Percentiles rank a stretch among this genome's conserved stretches.
phyloP scores from a whole-genome alignment of 768 basidiomycete species.

The Dentipellis fragilis region DNA sequence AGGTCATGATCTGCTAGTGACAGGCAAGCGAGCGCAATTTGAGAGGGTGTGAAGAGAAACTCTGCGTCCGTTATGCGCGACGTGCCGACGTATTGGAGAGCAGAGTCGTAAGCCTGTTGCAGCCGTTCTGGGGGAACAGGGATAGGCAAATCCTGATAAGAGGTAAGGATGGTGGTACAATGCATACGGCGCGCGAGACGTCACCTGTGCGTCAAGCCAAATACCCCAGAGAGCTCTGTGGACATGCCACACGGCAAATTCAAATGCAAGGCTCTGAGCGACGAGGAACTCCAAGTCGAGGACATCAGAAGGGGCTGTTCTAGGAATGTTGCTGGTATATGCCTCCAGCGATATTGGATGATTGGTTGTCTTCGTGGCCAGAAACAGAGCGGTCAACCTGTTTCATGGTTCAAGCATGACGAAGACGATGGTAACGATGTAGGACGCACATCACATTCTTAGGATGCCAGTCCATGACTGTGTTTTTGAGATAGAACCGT shows the following conservation, averaged over 20 bases:
- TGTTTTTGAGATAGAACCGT: conserved; percentile 94
- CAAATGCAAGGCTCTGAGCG: conserved; percentile 87
- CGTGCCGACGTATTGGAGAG: conserved; percentile 57
- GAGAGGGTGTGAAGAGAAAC: conserved; percentile 85
- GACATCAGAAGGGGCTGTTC: conserved; percentile 72
- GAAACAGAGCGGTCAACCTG: conserved; percentile 91
- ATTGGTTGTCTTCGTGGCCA: conserved; percentile 97
- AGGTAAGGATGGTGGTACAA: not conserved
- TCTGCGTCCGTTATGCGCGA: conserved; percentile 88
- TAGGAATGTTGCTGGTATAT: conserved; percentile 78
- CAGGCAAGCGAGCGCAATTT: conserved; percentile 80
- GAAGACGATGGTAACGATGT: not conserved
- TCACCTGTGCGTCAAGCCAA: conserved; percentile 80
- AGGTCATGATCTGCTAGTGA: conserved; percentile 54
- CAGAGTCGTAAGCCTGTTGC: conserved; percentile 52
- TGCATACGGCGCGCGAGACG: conserved; percentile 7
- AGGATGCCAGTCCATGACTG: conserved; percentile 99
- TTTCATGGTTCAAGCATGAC: conserved; percentile 3
- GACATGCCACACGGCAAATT: conserved; percentile 89
- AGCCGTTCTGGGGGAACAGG: conserved; percentile 34
- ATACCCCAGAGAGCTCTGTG: conserved; percentile 85
- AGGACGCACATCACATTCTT: conserved; percentile 90
- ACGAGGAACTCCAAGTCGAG: conserved; percentile 94
- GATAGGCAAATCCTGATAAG: conserved; percentile 46
- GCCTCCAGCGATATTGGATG: conserved; percentile 80